Conservation (phyloP, 305 asterid species). For the Fraxinus greggii region DNA sequence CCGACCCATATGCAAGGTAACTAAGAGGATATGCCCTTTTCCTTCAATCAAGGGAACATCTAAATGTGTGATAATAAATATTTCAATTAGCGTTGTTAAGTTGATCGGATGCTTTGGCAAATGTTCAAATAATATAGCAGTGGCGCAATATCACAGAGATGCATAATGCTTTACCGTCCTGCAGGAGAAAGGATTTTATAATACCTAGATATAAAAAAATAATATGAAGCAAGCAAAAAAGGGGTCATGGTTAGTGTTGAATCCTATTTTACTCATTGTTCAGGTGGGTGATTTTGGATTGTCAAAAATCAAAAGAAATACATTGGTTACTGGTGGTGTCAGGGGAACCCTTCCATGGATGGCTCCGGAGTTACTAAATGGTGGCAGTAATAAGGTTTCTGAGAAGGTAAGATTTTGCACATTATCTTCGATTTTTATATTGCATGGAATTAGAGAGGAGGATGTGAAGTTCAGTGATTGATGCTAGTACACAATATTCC, state of each 20-base stretch:
- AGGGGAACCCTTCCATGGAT: constrained; percentile 96
- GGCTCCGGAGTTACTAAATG: constrained; percentile 89
- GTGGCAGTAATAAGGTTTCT: constrained; percentile 81
- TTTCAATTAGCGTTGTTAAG: background rate
- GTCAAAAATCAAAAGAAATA: constrained; percentile 86
- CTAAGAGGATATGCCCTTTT: constrained; percentile 2
- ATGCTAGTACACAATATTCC: background rate
- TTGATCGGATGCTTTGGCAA: background rate
- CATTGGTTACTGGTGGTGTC: constrained; percentile 86
- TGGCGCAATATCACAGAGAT: background rate
- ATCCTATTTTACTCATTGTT: background rate
- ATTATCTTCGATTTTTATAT: background rate
- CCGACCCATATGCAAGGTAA: constrained; percentile 92
- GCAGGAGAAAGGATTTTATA: background rate
- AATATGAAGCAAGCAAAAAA: background rate
- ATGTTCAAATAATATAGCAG: background rate
- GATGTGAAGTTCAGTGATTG: background rate
- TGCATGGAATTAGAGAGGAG: background rate
- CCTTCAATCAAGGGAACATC: background rate
- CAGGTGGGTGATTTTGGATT: constrained; percentile 91
- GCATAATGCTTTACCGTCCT: background rate
- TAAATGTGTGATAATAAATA: constrained; percentile 6
- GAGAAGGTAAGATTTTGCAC: constrained; percentile 54
- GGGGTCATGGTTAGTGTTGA: background rate
- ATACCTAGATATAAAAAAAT: background rate